A percentile compares a stretch with the other conserved stretches of the same genome.
Conservation (phyloP, 768 basidiomycete genomes). For the Hortiboletus campestris region DNA sequence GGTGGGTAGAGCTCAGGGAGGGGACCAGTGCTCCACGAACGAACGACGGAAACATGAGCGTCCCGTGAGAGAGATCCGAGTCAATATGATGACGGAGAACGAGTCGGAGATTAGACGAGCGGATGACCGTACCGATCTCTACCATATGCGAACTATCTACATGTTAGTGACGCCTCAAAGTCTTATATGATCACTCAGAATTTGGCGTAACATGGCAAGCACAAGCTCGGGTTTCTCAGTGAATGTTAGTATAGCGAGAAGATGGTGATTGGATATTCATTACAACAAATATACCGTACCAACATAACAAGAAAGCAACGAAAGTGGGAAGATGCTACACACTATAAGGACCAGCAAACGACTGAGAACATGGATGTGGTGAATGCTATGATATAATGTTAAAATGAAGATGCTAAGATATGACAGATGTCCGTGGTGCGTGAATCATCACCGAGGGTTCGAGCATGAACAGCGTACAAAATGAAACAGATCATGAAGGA, state of each 20-base stretch:
- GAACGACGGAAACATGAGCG: constrained; percentile 13
- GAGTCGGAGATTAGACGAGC: constrained; percentile 5
- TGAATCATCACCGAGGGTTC: constrained; percentile 28
- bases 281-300: constrained; percentile 31
- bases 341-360: constrained; percentile 22
- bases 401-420: constrained; percentile 34
- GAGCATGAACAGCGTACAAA: constrained; percentile 25
- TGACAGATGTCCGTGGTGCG: constrained; percentile 25
- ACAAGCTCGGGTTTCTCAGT: not conserved
- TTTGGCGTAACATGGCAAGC: not conserved
- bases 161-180: not conserved
- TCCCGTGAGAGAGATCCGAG: not conserved
- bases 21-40: constrained; percentile 7
- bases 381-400: constrained; percentile 34
- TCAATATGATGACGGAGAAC: too few species aligned
- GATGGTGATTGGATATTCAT: constrained; percentile 12
- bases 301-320: constrained; percentile 25
- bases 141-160: too few species aligned
- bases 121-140: not conserved
- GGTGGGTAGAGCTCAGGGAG: constrained; percentile 21
- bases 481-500: constrained; percentile 18
- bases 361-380: constrained; percentile 23
- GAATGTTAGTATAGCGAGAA: not conserved
- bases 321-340: constrained; percentile 31
- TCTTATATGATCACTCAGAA: constrained; percentile 1